Conservation (phyloP, 1,284 basidiomycete species). For the Ganoderma leucocontextum region DNA sequence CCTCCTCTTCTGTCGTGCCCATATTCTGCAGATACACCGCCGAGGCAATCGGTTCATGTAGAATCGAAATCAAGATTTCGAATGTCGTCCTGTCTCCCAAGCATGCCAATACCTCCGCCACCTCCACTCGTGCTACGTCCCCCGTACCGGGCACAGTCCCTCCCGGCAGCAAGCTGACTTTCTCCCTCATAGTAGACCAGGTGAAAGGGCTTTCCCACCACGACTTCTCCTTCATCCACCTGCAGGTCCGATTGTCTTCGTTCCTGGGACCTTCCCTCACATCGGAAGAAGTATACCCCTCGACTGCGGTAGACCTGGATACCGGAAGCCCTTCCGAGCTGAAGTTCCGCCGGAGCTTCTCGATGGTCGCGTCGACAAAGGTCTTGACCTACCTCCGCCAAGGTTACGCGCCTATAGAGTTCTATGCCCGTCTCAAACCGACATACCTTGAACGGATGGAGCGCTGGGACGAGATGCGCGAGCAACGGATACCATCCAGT, state of each 20-base stretch:
- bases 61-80: constrained; percentile 82
- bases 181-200: constrained; percentile 84
- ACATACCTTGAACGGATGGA: constrained; percentile 90
- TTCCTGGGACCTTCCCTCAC: constrained; percentile 76
- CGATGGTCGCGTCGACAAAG: constrained; percentile 78
- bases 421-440: constrained; percentile 83
- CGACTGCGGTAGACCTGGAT: constrained; percentile 78
- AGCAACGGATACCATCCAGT: constrained; percentile 56
- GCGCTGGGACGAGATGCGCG: constrained; percentile 90
- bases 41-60: constrained; percentile 93
- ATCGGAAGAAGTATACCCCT: constrained; percentile 86
- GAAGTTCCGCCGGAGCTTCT: constrained; percentile 83
- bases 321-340: constrained; percentile 77
- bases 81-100: constrained; percentile 71
- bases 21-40: constrained; percentile 94
- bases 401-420: constrained; percentile 86
- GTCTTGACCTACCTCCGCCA: constrained; percentile 76
- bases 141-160: constrained; percentile 70
- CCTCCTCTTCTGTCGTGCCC: constrained; percentile 78
- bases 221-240: constrained; percentile 85
- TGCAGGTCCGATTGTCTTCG: constrained; percentile 85
- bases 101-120: constrained; percentile 65
- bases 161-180: constrained; percentile 80
- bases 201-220: constrained; percentile 89
- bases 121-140: constrained; percentile 74